Evolutionary conservation across 768 basidiomycete genomes (phyloP).

Genomic region (Amanita polypyramis): DNA sequence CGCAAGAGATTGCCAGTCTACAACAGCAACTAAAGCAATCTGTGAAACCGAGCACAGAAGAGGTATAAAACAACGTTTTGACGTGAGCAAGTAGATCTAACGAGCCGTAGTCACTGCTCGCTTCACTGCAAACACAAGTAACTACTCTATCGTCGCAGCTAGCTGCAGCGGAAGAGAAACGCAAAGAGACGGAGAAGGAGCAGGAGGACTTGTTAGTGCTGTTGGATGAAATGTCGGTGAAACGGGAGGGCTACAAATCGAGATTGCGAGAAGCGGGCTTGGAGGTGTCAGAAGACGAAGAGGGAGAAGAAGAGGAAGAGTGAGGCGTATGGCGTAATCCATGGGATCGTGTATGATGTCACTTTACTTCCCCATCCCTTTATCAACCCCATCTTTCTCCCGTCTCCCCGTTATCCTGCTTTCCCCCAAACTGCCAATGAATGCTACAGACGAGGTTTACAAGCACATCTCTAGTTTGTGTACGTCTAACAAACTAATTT

Average conservation of each 20-base stretch:
- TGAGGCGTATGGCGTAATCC: constrained; percentile 10
- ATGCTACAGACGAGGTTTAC: background rate
- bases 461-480: background rate
- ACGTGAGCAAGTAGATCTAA: background rate
- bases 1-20: constrained; percentile 66
- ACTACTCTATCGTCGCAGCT: constrained; percentile 36
- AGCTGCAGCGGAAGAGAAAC: constrained; percentile 45
- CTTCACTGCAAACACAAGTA: constrained; percentile 36
- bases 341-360: background rate
- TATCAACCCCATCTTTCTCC: background rate
- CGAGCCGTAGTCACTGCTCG: constrained; percentile 21
- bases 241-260: constrained; percentile 77
- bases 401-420: background rate
- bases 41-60: constrained; percentile 19
- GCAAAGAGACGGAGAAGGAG: constrained; percentile 85
- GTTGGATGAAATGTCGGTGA: constrained; percentile 82
- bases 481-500: background rate
- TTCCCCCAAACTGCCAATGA: background rate
- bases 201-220: constrained; percentile 93
- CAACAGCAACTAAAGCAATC: constrained; percentile 47
- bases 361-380: background rate
- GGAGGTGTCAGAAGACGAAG: constrained; percentile 93
- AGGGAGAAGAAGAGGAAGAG: constrained; percentile 57
- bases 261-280: constrained; percentile 62
- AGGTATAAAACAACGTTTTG: constrained; percentile 20